Evolutionary conservation across 345 rosid genomes (phyloP).

Genomic region (Ceriops zippeliana): DNA sequence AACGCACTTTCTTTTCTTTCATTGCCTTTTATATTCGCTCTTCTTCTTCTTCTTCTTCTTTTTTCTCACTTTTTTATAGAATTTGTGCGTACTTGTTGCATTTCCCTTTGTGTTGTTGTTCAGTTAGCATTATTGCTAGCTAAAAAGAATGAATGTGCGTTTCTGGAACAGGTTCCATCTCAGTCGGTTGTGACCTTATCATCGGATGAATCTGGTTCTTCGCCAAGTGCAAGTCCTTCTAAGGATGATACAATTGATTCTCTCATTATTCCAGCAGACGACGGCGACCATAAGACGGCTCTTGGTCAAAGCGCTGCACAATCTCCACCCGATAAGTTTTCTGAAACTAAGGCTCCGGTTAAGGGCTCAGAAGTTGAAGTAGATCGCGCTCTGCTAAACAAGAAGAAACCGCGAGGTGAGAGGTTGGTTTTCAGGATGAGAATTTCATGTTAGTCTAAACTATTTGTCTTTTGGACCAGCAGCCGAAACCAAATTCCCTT

Average conservation of each 20-base stretch:
- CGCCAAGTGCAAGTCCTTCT: constrained; percentile 35
- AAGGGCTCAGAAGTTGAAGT: constrained; percentile 20
- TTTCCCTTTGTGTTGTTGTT: neutral
- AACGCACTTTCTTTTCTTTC: too few species aligned
- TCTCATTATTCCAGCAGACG: constrained; percentile 25
- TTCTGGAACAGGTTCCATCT: constrained; percentile 53
- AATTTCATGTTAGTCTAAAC: neutral
- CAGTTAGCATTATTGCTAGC: too few species aligned
- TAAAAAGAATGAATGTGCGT: neutral
- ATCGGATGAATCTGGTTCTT: constrained; percentile 48
- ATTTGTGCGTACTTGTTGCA: too few species aligned
- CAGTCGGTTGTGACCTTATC: constrained; percentile 44
- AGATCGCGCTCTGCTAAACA: constrained; percentile 27
- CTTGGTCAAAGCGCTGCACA: constrained; percentile 18
- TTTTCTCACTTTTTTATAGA: too few species aligned
- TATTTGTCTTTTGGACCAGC: neutral
- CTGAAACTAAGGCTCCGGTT: constrained; percentile 27
- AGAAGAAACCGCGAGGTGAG: constrained; percentile 36
- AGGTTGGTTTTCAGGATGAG: neutral
- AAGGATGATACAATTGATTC: constrained; percentile 27
- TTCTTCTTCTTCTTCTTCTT: too few species aligned
- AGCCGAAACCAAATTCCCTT: neutral
- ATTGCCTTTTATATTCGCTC: too few species aligned
- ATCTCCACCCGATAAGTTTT: constrained; percentile 22
- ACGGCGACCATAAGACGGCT: constrained; percentile 10